Percentiles rank a stretch among this genome's conserved stretches.
Evolutionary conservation across 192 early-diverging fungal species (phyloP).

Genomic region (Podila clonocystis): DNA sequence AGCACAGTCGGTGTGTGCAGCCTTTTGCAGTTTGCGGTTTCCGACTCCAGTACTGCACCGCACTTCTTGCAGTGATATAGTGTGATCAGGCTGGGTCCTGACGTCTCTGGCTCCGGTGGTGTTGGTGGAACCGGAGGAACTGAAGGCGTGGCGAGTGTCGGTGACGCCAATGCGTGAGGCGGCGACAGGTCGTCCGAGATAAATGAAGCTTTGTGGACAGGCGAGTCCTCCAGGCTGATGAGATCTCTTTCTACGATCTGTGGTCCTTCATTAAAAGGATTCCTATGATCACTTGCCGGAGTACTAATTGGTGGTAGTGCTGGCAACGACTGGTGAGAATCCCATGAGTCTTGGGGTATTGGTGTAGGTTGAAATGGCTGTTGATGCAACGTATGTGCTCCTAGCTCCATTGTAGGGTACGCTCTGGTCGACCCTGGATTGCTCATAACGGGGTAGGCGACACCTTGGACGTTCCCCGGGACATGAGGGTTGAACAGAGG

Average conservation of each 20-base stretch:
- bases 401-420: not conserved
- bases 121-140: not conserved
- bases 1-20: constrained; percentile 3
- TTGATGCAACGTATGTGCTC: not conserved
- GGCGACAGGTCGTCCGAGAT: not conserved
- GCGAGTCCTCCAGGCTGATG: not conserved
- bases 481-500: not conserved
- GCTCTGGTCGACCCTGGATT: not conserved
- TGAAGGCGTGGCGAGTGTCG: not conserved
- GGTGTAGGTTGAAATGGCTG: not conserved
- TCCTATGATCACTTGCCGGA: not conserved
- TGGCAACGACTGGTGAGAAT: no score
- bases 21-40: constrained; percentile 26
- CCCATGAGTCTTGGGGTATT: not conserved
- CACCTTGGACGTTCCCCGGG: not conserved
- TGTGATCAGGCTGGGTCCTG: constrained; percentile 12
- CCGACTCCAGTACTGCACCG: constrained; percentile 18
- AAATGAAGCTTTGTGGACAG: not conserved
- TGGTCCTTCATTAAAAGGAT: not conserved
- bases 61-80: constrained; percentile 22
- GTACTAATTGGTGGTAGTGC: not conserved
- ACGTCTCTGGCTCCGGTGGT: not conserved
- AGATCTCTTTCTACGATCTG: not conserved
- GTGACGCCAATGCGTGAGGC: not conserved
- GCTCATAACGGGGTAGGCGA: not conserved